Evolutionary conservation across 2,329 filamentous ascomycete genomes (phyloP).

Genomic region (Paraphaeosphaeria sporulosa): DNA sequence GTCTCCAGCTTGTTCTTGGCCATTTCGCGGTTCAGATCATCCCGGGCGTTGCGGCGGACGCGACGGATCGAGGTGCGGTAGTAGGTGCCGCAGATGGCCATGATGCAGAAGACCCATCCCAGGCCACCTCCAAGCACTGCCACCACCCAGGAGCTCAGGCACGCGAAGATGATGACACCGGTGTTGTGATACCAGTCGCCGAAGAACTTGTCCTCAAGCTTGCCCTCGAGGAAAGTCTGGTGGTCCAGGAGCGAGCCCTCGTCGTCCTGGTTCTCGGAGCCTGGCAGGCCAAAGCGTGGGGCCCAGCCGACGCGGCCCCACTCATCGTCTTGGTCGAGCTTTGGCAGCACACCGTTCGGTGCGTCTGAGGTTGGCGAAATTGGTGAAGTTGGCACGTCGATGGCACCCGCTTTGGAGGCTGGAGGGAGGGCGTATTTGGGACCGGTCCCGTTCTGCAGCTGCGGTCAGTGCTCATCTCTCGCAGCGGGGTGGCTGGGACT

Average conservation of each 20-base stretch:
- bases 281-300: slow-evolving; percentile 74
- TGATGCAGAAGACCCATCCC: slow-evolving; percentile 91
- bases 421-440: slow-evolving; percentile 80
- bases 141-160: slow-evolving; percentile 86
- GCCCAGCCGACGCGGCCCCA: slow-evolving; percentile 79
- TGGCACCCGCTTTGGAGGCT: slow-evolving; percentile 72
- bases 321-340: slow-evolving; percentile 59
- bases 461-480: slow-evolving; percentile 8
- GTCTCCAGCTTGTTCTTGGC: slow-evolving; percentile 86
- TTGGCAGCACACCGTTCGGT: slow-evolving; percentile 60
- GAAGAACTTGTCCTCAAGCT: slow-evolving; percentile 87
- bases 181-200: slow-evolving; percentile 99
- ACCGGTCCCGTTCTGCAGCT: slow-evolving; percentile 64
- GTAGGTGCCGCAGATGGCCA: slow-evolving; percentile 92
- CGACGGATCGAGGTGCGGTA: slow-evolving; percentile 94
- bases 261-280: slow-evolving; percentile 60
- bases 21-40: slow-evolving; percentile 90
- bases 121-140: slow-evolving; percentile 89
- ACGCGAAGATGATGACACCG: slow-evolving; percentile 91
- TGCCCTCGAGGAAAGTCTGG: slow-evolving; percentile 83
- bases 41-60: slow-evolving; percentile 92
- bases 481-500: slow-evolving; percentile 23
- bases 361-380: slow-evolving; percentile 57
- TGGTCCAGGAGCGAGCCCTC: slow-evolving; percentile 79
- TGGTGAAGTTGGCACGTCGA: slow-evolving; percentile 60